Conservation (phyloP, 1,284 basidiomycete genomes). For the Porogramme epimiltina region DNA sequence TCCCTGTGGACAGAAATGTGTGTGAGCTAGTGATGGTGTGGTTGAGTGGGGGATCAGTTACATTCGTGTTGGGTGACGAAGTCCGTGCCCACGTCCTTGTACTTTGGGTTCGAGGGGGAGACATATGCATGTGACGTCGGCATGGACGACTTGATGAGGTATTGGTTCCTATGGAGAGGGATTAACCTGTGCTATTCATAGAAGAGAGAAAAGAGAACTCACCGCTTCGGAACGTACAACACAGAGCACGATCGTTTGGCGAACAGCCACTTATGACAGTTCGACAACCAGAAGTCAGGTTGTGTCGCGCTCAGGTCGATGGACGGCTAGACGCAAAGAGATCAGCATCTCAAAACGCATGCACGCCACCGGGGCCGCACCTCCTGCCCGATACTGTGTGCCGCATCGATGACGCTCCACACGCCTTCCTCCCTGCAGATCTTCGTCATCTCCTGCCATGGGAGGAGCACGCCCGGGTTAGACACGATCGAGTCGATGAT, state of each 20-base stretch:
- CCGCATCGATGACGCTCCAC: constrained; percentile 79
- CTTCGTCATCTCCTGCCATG: constrained; percentile 78
- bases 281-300: constrained; percentile 86
- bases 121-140: constrained; percentile 71
- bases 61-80: constrained; percentile 66
- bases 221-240: constrained; percentile 81
- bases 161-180: constrained; percentile 65
- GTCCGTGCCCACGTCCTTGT: constrained; percentile 29
- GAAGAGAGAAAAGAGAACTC: constrained; percentile 22
- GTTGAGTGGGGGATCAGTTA: constrained; percentile 28
- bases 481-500: constrained; percentile 80
- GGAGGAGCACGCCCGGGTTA: constrained; percentile 70
- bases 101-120: constrained; percentile 26
- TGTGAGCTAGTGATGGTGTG: not conserved
- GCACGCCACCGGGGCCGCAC: constrained; percentile 12
- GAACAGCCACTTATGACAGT: constrained; percentile 86
- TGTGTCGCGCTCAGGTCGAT: constrained; percentile 60
- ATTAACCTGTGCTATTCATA: not conserved
- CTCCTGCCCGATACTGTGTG: constrained; percentile 74
- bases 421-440: constrained; percentile 72
- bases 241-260: constrained; percentile 73
- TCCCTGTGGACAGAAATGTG: constrained; percentile 50
- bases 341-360: not conserved
- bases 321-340: constrained; percentile 30
- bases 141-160: constrained; percentile 70